Base-by-base conservation (phyloP, 805 yeast species). In the Dipodascopsis uninucleata region DNA sequence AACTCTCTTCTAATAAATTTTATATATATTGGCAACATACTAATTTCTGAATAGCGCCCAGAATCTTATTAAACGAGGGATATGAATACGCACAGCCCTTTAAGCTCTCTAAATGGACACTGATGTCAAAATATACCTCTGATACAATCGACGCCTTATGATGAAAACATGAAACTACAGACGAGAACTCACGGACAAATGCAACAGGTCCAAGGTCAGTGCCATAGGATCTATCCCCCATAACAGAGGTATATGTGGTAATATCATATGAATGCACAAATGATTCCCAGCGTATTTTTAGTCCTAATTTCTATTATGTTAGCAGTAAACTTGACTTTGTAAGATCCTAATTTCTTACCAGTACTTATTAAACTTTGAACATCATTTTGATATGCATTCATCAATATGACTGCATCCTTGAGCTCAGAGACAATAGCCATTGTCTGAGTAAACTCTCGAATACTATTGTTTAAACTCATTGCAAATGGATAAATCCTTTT, bases 401-500 rank as follows among this genome's bases (percentile, higher is more conserved):
- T 43, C 24, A 82, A 57, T 22, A 71, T 58, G 1, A 68, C 70
- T 12, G 71, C 64, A 14, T 71, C 74, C 4, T 66, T 65, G 0
- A 76, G 67, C 4, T 62, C 57, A 0, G 61, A 68, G n/a, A 71
- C 55, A 0, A 58, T 54, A 0, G 39, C 20, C 12, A 68, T 47
- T 0, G 70, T 47, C 1, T 60, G 51, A 38, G 67, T 59, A 40
- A 80, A 66, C 1, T 71, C 63, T 5, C 61, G 59, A 2, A 82
- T 40, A 5, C 77, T 71, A 45, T 83, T 89, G 4, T 64, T 60
- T 5, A 86, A 49, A 7, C 72, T 66, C 3, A 72, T 64, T 0
- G 84, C 81, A 50, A 72, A 71, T 0, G 89, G 86, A 39, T 78
- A 73, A 0, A 82, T 57, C 24, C 70, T 65, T 43, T 75, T 69